These are phyloP conservation scores for Areca catechu DNA, from an alignment of 176 grass and related monocot genomes.

Conservation along the genomic window DNA sequence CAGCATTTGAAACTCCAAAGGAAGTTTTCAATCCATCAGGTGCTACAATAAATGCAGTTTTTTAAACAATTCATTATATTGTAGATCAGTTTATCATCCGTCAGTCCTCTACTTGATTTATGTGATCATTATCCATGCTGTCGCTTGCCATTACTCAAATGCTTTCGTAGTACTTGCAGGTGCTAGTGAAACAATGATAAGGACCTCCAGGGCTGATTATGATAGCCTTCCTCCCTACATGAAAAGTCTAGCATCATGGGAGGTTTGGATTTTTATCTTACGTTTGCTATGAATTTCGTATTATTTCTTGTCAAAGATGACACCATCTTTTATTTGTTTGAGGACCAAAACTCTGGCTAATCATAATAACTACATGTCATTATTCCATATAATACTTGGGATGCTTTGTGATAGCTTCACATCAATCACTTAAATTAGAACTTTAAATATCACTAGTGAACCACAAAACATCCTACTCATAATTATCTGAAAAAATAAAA, in stretches of 20 bases:
- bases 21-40: slow-evolving; percentile 25
- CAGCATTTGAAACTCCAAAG: neutral
- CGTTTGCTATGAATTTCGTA: neutral
- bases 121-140: too few species aligned
- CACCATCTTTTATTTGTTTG: neutral
- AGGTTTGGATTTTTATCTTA: slow-evolving; percentile 36
- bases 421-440: too few species aligned
- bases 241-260: slow-evolving; percentile 72
- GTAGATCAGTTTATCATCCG: too few species aligned
- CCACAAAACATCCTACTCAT: too few species aligned
- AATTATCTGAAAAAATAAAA: too few species aligned
- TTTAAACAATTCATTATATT: neutral
- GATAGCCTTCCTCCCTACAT: slow-evolving; percentile 68
- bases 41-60: slow-evolving; percentile 7
- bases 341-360: too few species aligned
- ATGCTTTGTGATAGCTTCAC: too few species aligned
- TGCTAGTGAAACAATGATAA: slow-evolving; percentile 32
- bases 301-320: too few species aligned
- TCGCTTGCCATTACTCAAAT: neutral
- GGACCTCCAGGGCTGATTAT: slow-evolving; percentile 39
- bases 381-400: too few species aligned
- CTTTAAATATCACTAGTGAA: too few species aligned
- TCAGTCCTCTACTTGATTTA: too few species aligned
- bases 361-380: neutral
- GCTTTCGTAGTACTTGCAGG: slow-evolving; percentile 17